phyloP scores from a whole-genome alignment of 2,329 filamentous ascomycete genomes.

The Paramyrothecium sp. region DNA sequence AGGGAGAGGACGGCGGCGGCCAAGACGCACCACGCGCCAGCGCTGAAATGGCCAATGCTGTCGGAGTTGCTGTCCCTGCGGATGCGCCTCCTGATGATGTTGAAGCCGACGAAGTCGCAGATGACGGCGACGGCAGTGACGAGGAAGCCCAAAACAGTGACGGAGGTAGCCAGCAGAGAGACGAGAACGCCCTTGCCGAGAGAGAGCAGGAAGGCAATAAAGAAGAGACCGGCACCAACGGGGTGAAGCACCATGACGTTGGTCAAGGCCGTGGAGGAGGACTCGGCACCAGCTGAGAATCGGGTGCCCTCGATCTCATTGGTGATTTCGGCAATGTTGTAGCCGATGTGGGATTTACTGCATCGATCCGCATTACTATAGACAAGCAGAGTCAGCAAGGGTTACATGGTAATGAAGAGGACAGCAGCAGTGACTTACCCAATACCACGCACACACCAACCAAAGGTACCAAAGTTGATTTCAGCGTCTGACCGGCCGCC shows the following conservation, averaged over 20 bases:
- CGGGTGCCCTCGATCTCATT: constrained; percentile 29
- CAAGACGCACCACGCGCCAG: constrained; percentile 59
- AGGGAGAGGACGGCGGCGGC: constrained; percentile 54
- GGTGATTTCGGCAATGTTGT: constrained; percentile 50
- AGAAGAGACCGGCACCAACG: constrained; percentile 54
- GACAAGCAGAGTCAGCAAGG: not conserved
- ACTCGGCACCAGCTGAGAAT: constrained; percentile 40
- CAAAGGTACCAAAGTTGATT: constrained; percentile 59
- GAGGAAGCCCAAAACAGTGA: constrained; percentile 50
- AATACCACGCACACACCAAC: constrained; percentile 45
- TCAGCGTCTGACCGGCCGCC: constrained; percentile 29
- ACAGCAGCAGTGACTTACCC: constrained; percentile 1
- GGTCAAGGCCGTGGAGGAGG: constrained; percentile 49
- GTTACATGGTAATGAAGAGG: constrained; percentile 5
- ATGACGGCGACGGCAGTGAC: constrained; percentile 48
- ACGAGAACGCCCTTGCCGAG: constrained; percentile 51
- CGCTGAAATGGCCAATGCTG: constrained; percentile 47
- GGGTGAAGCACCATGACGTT: constrained; percentile 63
- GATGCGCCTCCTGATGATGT: constrained; percentile 51
- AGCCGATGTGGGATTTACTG: constrained; percentile 49
- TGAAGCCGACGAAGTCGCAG: constrained; percentile 58
- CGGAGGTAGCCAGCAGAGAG: constrained; percentile 47
- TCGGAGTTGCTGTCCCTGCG: constrained; percentile 43
- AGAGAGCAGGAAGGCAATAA: constrained; percentile 57
- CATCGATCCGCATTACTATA: constrained; percentile 39